These are phyloP conservation scores for Pythium periplocum DNA, from an alignment of 352 stramenopile genomes.

Conservation along the genomic window DNA sequence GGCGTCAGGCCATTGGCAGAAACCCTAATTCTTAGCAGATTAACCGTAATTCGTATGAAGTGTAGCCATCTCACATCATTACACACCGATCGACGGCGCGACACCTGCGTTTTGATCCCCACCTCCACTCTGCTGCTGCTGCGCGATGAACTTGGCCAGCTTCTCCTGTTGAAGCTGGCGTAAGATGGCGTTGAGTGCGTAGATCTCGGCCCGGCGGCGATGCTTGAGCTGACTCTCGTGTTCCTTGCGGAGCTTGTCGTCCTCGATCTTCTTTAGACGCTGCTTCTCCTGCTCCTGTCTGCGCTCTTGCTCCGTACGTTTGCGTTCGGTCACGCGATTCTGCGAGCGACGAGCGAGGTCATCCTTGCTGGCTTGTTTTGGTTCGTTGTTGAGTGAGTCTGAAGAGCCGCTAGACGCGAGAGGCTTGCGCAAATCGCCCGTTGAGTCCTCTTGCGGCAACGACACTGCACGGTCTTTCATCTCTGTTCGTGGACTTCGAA, in stretches of 20 bases:
- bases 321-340: constrained; percentile 47
- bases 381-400: constrained; percentile 10
- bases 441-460: constrained; percentile 11
- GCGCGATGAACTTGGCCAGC: constrained; percentile 39
- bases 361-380: constrained; percentile 4
- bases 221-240: constrained; percentile 37
- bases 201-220: constrained; percentile 61
- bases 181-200: constrained; percentile 62
- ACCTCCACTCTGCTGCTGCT: constrained; percentile 16
- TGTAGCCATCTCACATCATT: too few species aligned
- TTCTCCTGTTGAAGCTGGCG: constrained; percentile 63
- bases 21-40: too few species aligned
- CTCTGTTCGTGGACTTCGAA: constrained; percentile 29
- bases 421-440: constrained; percentile 3
- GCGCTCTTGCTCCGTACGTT: constrained; percentile 49
- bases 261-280: constrained; percentile 25
- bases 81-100: too few species aligned
- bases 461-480: constrained; percentile 1
- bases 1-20: too few species aligned
- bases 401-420: constrained; percentile 11
- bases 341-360: constrained; percentile 43
- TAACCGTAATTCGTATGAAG: too few species aligned
- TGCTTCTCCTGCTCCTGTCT: constrained; percentile 41
- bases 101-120: background rate
- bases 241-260: constrained; percentile 38